Evolutionary conservation across 2,329 filamentous ascomycete genomes (phyloP).

Genomic region (Didymella segeticola): DNA sequence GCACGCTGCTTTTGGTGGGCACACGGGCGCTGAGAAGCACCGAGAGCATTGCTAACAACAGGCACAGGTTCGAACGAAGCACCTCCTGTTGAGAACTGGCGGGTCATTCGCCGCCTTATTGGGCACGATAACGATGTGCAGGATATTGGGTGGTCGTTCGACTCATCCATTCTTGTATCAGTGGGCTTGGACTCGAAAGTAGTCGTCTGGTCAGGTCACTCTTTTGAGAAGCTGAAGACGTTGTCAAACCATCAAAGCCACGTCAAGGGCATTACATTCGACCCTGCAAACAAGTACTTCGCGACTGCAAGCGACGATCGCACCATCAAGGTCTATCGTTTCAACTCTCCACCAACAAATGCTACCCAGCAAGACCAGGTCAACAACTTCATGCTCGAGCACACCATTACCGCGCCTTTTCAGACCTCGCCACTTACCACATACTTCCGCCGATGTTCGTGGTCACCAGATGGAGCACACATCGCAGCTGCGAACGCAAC

Average conservation of each 20-base stretch:
- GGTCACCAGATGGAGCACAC: slow-evolving; percentile 96
- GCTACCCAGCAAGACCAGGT: slow-evolving; percentile 93
- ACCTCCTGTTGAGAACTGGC: slow-evolving; percentile 96
- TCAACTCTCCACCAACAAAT: slow-evolving; percentile 85
- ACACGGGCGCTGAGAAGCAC: neutral
- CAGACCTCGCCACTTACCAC: slow-evolving; percentile 91
- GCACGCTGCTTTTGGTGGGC: slow-evolving; percentile 77
- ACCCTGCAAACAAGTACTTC: slow-evolving; percentile 99
- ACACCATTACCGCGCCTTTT: slow-evolving; percentile 88
- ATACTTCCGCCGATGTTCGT: slow-evolving; percentile 95
- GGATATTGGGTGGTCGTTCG: slow-evolving; percentile 94
- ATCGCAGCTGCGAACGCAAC: slow-evolving; percentile 97
- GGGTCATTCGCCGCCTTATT: slow-evolving; percentile 89
- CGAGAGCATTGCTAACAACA: slow-evolving; percentile 19
- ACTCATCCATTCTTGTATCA: slow-evolving; percentile 93
- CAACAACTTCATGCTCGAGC: slow-evolving; percentile 94
- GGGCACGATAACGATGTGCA: slow-evolving; percentile 99
- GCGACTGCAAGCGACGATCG: slow-evolving; percentile 97
- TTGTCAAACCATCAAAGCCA: slow-evolving; percentile 93
- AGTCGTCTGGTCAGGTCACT: slow-evolving; percentile 97
- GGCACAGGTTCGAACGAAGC: slow-evolving; percentile 77
- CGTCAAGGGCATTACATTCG: slow-evolving; percentile 98
- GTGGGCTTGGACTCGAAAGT: slow-evolving; percentile 97
- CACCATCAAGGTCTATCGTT: slow-evolving; percentile 95
- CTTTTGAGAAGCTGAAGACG: slow-evolving; percentile 97